A percentile compares a stretch with the other conserved stretches of the same genome.
Evolutionary conservation across 2,329 filamentous ascomycete genomes (phyloP).

Genomic region (Trichoderma aggressivum): DNA sequence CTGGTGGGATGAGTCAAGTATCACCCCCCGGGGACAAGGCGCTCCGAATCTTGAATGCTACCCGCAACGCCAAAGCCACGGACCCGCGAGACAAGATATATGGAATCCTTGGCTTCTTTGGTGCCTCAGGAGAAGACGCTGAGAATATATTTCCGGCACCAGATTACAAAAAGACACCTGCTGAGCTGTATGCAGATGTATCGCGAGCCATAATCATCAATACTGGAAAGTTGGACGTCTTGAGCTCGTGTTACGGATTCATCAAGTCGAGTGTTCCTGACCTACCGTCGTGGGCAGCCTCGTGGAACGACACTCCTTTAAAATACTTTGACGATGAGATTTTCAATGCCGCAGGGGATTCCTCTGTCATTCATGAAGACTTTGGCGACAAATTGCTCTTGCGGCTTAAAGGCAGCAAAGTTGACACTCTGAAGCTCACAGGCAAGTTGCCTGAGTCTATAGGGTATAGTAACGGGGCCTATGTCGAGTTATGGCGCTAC

Average conservation of each 20-base stretch:
- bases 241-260: constrained; percentile 11
- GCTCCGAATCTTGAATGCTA: background rate
- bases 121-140: background rate
- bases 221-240: background rate
- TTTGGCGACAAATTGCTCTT: background rate
- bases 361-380: background rate
- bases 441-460: background rate
- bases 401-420: background rate
- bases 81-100: constrained; percentile 15
- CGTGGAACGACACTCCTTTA: constrained; percentile 13
- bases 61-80: background rate
- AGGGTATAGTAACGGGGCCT: background rate
- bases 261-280: background rate
- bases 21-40: background rate
- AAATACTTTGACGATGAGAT: background rate
- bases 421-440: background rate
- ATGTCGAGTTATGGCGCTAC: constrained; percentile 1
- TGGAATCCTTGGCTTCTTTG: constrained; percentile 12
- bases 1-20: background rate
- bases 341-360: background rate
- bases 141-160: constrained; percentile 9
- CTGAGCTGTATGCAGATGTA: constrained; percentile 7
- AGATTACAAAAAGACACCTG: background rate
- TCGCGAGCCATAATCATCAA: constrained; percentile 4
- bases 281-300: background rate